phyloP scores from a whole-genome alignment of 305 asterid species.

The Fraxinus angustifolia region DNA sequence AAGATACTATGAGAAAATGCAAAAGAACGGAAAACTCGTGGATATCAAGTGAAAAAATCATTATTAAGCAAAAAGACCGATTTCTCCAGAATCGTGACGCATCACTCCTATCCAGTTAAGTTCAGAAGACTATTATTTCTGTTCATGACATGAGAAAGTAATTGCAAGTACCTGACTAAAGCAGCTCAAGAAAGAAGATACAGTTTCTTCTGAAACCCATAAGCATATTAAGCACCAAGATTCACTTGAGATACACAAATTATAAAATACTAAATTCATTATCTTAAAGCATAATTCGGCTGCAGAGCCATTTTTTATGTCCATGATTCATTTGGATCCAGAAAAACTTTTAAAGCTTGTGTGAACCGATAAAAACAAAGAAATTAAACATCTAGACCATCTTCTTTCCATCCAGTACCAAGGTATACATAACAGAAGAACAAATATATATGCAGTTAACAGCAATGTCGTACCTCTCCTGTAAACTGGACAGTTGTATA shows the following conservation, averaged over 20 bases:
- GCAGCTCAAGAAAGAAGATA: neutral
- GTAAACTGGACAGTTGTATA: constrained; percentile 25
- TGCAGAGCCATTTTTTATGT: neutral
- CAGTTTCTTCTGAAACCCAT: neutral
- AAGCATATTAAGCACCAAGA: neutral
- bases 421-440: neutral
- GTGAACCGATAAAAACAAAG: neutral
- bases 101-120: neutral
- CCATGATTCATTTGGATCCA: neutral
- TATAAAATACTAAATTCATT: neutral
- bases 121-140: neutral
- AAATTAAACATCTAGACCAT: neutral
- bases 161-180: neutral
- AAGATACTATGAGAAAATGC: neutral
- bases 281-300: neutral
- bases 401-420: neutral
- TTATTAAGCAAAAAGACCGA: neutral
- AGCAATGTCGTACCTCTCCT: constrained; percentile 16
- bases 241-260: neutral
- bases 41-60: neutral
- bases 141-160: neutral
- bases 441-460: neutral
- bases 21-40: neutral
- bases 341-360: neutral
- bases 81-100: neutral